Base-by-base conservation (phyloP, 2,329 filamentous ascomycete genomes). In the Aspergillus ochraceoroseus region DNA sequence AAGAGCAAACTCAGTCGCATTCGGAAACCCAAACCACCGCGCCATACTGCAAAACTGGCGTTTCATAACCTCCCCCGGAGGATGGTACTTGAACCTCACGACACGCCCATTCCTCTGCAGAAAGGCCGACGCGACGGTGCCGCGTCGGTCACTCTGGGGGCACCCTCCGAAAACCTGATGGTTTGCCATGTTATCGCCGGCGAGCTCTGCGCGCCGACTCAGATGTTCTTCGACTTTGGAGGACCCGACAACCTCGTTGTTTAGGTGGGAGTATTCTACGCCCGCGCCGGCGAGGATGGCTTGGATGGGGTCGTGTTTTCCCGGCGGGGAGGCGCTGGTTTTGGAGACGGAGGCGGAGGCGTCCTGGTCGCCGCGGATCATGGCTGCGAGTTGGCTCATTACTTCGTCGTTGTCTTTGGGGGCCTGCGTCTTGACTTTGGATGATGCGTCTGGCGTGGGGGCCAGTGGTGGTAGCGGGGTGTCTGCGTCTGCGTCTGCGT, bases 221-320 rank as follows among this genome's bases (percentile, higher is more conserved):
- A 98, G 76, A 42, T 83, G 79, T 48, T 85, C 83, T 66, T 98
- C 92, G n/a, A 95, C 77, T 52, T 84, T 87, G n/a, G 85, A 92
- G 1, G 87, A 83, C 7, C 92, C 92, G 41, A 98, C 79, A 9
- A 98, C 89, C 64, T 98, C 89, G 1, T 86, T 87, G 60, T 98
- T 98, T 54, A 96, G 85, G 58, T 98, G 92, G 0, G 88, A 94
- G 62, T 98, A 98, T 57, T 92, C 82, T 0, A 98, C 89, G 2
- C 92, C 92, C 0, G 86, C 88, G 5, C 82, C 80, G 2, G 86
- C 80, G 1, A 98, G 77, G 47, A 98, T 96, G 2, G 88, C 92
- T 53, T 90, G 84, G 20, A 96, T 76, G 0, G 87, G 83, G 55
- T 96, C 87, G 32, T 75, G 70, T 41, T 66, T 81, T n/a, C n/a